A percentile compares a stretch with the other conserved stretches of the same genome.
Evolutionary conservation across 805 yeast species (phyloP).

Genomic region (Soucietia sequanensis): DNA sequence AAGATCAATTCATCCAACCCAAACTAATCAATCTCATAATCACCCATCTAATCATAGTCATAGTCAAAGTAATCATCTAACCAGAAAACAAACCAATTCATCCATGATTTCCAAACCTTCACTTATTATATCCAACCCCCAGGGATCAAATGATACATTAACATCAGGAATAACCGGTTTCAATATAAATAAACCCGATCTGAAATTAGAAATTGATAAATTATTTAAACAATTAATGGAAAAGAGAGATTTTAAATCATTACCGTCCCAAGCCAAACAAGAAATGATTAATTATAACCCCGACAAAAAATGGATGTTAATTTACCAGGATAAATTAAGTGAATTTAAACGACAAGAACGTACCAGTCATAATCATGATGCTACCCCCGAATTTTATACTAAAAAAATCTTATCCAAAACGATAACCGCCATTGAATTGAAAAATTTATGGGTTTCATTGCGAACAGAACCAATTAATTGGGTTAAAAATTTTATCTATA

Average conservation of each 20-base stretch:
- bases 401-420: conserved; percentile 67
- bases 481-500: conserved; percentile 72
- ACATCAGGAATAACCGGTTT: conserved; percentile 18
- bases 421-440: conserved; percentile 67
- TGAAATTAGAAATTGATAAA: conserved; percentile 64
- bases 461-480: conserved; percentile 84
- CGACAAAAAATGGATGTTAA: conserved; percentile 88
- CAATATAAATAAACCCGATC: conserved; percentile 62
- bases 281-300: conserved; percentile 74
- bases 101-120: conserved; percentile 29
- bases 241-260: conserved; percentile 69
- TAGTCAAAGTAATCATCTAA: conserved; percentile 6
- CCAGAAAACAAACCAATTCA: conserved; percentile 21
- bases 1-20: conserved; percentile 7
- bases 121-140: conserved; percentile 9
- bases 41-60: neutral
- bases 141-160: conserved; percentile 13
- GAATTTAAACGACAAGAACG: conserved; percentile 59
- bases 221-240: conserved; percentile 80
- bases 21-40: conserved; percentile 13
- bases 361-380: conserved; percentile 19
- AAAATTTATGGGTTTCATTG: conserved; percentile 84
- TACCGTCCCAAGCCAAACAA: conserved; percentile 69
- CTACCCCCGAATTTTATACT: conserved; percentile 74
- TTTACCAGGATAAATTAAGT: conserved; percentile 79